These are phyloP conservation scores for Diacronema lutheri DNA, from an alignment of 78 protist genomes.

Conservation along the genomic window DNA sequence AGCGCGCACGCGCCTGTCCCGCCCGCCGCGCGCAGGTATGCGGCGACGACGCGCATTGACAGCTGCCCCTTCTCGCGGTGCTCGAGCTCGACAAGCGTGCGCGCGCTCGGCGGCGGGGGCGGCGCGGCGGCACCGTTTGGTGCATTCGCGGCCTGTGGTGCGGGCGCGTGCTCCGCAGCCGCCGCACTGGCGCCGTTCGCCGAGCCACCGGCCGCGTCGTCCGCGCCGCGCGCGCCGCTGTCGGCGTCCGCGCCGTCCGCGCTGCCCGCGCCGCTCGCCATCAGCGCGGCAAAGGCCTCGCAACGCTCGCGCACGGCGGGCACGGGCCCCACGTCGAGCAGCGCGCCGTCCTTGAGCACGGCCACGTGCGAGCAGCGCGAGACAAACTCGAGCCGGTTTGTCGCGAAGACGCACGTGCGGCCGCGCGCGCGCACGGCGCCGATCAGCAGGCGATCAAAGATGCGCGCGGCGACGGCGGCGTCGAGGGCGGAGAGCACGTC, in stretches of 20 bases:
- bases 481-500: slow-evolving; percentile 50
- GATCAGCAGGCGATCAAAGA: neutral
- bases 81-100: neutral
- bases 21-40: neutral
- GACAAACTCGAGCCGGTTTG: slow-evolving; percentile 59
- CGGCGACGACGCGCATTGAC: neutral
- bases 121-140: neutral
- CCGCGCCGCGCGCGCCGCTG: neutral
- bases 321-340: slow-evolving; percentile 4
- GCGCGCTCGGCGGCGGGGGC: neutral
- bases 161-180: too few relatives aligned
- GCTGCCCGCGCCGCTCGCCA: neutral
- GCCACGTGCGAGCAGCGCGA: slow-evolving; percentile 4
- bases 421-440: slow-evolving; percentile 22
- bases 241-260: neutral
- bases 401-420: slow-evolving; percentile 60
- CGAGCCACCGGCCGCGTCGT: too few relatives aligned
- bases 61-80: neutral
- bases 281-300: neutral
- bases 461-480: neutral
- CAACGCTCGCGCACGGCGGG: neutral
- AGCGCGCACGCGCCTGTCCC: neutral
- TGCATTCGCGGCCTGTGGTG: too few relatives aligned
- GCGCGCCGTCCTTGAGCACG: slow-evolving; percentile 8
- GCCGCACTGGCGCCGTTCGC: too few relatives aligned